Evolutionary conservation across 345 rosid genomes (phyloP).

Genomic region (Clarkia xantiana): DNA sequence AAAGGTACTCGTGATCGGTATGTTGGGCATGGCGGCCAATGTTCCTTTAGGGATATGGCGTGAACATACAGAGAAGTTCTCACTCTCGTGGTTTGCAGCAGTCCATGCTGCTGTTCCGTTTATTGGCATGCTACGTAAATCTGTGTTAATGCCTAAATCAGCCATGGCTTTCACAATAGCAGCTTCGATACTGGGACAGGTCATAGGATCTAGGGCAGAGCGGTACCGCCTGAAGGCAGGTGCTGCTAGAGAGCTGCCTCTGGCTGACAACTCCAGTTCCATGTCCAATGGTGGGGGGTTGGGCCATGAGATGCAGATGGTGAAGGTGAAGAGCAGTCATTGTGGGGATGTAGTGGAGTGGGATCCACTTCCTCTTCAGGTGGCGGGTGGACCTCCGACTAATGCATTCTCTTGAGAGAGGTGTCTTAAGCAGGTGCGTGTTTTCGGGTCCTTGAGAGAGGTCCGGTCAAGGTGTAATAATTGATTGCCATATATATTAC

Average conservation of each 20-base stretch:
- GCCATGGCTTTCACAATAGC: conserved; percentile 94
- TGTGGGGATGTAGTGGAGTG: conserved; percentile 24
- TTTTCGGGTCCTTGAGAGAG: background rate
- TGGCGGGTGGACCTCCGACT: conserved; percentile 20
- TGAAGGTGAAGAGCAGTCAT: conserved; percentile 10
- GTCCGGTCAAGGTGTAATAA: too few species aligned
- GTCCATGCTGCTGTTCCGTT: conserved; percentile 95
- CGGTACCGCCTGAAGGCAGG: conserved; percentile 48
- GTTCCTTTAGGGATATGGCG: conserved; percentile 92
- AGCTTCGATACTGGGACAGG: conserved; percentile 77
- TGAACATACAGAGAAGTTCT: conserved; percentile 79
- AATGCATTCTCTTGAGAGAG: conserved; percentile 29
- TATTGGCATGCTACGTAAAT: conserved; percentile 80
- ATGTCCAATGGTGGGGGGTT: conserved; percentile 5
- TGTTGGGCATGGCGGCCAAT: conserved; percentile 91
- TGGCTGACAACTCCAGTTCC: conserved; percentile 7
- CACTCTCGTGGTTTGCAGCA: conserved; percentile 78
- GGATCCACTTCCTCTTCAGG: conserved; percentile 24
- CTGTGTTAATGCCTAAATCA: conserved; percentile 80
- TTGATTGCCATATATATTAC: too few species aligned
- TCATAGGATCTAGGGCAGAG: conserved; percentile 97
- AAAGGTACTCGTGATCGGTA: conserved; percentile 66
- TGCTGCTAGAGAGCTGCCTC: conserved; percentile 26
- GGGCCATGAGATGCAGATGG: conserved; percentile 14
- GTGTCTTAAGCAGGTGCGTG: background rate